Evolutionary conservation across 176 grass and related monocot species (phyloP).

Genomic region (Sorghum bicolor): DNA sequence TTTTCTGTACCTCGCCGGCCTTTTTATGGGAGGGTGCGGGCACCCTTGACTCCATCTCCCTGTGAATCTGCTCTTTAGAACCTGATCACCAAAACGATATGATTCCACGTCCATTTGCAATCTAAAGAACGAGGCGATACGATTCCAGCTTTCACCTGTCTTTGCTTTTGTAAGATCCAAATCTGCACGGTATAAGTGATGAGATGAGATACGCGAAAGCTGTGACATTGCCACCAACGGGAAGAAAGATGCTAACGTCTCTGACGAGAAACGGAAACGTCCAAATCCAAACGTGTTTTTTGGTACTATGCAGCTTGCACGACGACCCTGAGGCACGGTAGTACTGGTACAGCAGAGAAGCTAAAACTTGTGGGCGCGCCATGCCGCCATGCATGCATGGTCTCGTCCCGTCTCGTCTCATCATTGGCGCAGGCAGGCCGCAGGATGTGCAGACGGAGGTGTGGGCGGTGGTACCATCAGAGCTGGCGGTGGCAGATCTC

Average conservation of each 20-base stretch:
- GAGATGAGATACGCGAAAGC: background rate
- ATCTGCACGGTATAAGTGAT: slow-evolving; percentile 5
- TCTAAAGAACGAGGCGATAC: background rate
- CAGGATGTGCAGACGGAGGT: background rate
- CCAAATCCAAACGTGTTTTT: background rate
- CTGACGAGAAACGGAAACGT: background rate
- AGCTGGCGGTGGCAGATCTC: background rate
- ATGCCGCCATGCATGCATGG: background rate
- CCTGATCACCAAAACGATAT: background rate
- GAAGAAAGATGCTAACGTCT: background rate
- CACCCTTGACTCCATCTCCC: background rate
- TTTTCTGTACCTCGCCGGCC: background rate
- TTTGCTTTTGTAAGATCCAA: slow-evolving; percentile 22
- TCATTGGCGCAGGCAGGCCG: background rate
- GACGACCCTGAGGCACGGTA: background rate
- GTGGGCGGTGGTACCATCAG: background rate
- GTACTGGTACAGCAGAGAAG: background rate
- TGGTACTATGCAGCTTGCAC: background rate
- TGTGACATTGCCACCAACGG: slow-evolving; percentile 1
- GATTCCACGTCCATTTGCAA: slow-evolving; percentile 16
- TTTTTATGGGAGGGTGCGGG: too few relatives aligned
- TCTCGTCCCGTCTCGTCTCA: background rate
- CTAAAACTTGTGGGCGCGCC: background rate
- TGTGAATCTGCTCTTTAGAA: background rate
- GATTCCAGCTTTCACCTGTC: background rate